Evolutionary conservation across 768 basidiomycete genomes (phyloP), one percentile per base, ranked within the genome.

Genomic region (Amanita exitialis): DNA sequence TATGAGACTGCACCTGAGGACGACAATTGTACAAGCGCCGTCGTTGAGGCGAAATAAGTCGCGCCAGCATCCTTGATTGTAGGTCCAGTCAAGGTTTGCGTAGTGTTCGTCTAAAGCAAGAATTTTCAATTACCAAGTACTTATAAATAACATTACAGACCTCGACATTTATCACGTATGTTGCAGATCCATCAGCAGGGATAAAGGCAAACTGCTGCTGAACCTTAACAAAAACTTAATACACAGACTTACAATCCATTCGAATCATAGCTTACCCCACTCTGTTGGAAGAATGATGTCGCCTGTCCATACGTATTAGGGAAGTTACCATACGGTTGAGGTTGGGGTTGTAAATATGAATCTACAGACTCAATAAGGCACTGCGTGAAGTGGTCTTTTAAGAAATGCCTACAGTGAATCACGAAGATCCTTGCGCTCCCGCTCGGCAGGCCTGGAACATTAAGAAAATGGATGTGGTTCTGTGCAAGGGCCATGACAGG

Each of bases 171-270:
- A 87, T 70, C 34, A 90, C 74, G 58, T 85, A 90, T 20, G 83
- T 79, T 30, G 72, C 72, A 15, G 82, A 82, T 51, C 77, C 78
- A 59, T 89, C 86, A 60, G 80, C 73, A 20, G 89, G 88, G 51
- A 90, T 73, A 66, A 80, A 91, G 2, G 83, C 83, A 63, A 88
- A 83, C 61, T 84, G 77, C 54, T 81, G 71, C 59, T 86, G 86
- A 18, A 82, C 79, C 77, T 83, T 47, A 8, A 44, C 8, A 44
- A 45, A 41, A n/a, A 15, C 9, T 16, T 10, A 52, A 42, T 20
- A 4, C 20, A 44, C 45, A 36, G 35, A 30, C 20, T 8, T 42
- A 9, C 1, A 27, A n/a, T 16, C 51, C 27, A 21, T 30, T 37
- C 55, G 42, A 10, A 10, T 20, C 21, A 43, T 28, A 28, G 59